Conservation (phyloP, 1,284 basidiomycete genomes). For the Schizopora paradoxa region DNA sequence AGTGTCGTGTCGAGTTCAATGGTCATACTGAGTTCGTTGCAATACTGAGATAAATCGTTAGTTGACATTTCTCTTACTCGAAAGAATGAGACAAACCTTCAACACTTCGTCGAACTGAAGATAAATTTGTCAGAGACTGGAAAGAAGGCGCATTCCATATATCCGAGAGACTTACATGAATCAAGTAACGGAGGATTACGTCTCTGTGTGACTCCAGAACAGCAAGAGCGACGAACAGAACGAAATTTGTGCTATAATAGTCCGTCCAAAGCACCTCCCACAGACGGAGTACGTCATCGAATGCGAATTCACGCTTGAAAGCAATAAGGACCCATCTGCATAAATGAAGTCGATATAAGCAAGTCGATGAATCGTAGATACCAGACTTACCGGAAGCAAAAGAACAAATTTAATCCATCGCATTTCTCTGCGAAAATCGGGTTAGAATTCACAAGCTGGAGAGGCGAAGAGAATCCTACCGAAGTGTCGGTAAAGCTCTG, state of each 20-base stretch:
- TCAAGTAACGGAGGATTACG: constrained; percentile 88
- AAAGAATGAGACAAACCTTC: constrained; percentile 47
- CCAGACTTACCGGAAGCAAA: constrained; percentile 82
- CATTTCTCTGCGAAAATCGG: constrained; percentile 67
- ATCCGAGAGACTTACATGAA: constrained; percentile 54
- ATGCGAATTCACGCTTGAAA: constrained; percentile 94
- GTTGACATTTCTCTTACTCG: constrained; percentile 1
- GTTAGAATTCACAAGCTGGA: no score
- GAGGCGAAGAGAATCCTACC: constrained; percentile 41
- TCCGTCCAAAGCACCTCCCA: constrained; percentile 99
- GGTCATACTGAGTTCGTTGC: constrained; percentile 90
- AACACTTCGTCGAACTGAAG: constrained; percentile 77
- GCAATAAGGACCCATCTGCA: constrained; percentile 77
- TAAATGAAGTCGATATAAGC: constrained; percentile 3
- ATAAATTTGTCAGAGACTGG: constrained; percentile 1
- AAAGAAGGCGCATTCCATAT: constrained; percentile 13
- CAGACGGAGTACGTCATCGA: constrained; percentile 80
- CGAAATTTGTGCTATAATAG: constrained; percentile 81
- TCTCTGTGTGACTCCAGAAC: constrained; percentile 92
- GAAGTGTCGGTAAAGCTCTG: constrained; percentile 84
- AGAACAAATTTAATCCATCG: constrained; percentile 92
- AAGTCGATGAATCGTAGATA: neutral
- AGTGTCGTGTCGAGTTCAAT: constrained; percentile 90
- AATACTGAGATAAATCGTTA: constrained; percentile 50
- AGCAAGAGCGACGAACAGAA: constrained; percentile 92